Evolutionary conservation across 1,284 basidiomycete species (phyloP), one percentile per base, ranked within the genome.

Genomic region (Ganoderma multipileum): DNA sequence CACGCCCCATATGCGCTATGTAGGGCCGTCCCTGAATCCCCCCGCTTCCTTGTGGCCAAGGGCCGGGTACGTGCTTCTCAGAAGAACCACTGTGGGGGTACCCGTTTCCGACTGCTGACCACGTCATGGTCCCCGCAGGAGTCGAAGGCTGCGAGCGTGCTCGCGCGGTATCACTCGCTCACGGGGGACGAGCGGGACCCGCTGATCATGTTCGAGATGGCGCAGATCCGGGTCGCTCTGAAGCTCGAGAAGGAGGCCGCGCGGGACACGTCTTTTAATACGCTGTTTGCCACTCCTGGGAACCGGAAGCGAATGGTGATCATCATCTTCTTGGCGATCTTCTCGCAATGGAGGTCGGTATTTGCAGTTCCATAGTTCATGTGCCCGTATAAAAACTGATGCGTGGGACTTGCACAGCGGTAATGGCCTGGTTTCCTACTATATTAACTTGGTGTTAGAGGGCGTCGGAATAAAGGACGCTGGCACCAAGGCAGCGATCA

Each of bases 111-210:
- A 33, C 33, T 33, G 52, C 58, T 63, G n/a, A 55, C n/a, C 28
- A 23, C 26, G 30, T 20, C 18, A 38, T 26, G 33, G 33, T 38
- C 42, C 23, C 23, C 61, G 18, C 58, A 83, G 61, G 84, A 91
- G 30, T 83, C 77, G 0, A 81, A 91, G 77, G 91, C 91, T 9
- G 79, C 90, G 28, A 78, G 83, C 41, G 85, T 83, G 14, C 82
- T 93, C 33, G 90, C 90, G 1, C 89, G 90, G 74, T 92, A 91
- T 75, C 91, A 93, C 70, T 90, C 89, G 30, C 87, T 90, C 67
- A 70, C 65, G 2, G 84, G 88, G 63, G 85, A 91, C 64, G 86
- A 86, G 63, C 79, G 87, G n/a, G 90, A 92, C 78, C 86, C 88
- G 8, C 85, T 93, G 30, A 88, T 93, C 60, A 79, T 85, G 68